Conservation (phyloP, 495 filamentous ascomycete species). For the Penicillium odoratum region DNA sequence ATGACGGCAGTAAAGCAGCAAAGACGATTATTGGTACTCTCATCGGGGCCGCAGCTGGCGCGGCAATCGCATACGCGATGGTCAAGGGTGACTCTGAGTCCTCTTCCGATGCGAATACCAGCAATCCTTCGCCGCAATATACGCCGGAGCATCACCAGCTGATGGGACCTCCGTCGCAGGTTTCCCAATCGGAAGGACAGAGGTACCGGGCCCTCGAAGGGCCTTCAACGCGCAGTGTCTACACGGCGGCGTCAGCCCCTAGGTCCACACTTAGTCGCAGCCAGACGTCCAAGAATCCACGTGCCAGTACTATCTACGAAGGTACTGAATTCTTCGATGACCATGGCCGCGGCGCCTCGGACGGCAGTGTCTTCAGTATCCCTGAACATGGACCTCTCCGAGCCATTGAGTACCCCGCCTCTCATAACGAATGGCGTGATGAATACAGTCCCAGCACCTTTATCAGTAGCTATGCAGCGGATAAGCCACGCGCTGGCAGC, state of each 20-base stretch:
- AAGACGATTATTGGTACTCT: conserved; percentile 71
- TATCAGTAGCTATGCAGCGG: conserved; percentile 41
- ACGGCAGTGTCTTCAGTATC: conserved; percentile 38
- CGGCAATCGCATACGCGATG: conserved; percentile 73
- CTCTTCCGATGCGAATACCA: conserved; percentile 17
- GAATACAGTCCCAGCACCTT: conserved; percentile 38
- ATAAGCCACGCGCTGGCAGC: conserved; percentile 37
- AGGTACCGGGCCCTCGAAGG: conserved; percentile 44
- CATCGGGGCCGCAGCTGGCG: conserved; percentile 74
- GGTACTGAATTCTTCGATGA: conserved; percentile 39
- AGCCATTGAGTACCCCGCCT: conserved; percentile 45
- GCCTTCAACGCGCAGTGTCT: conserved; percentile 38
- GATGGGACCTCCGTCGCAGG: conserved; percentile 28
- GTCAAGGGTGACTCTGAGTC: conserved; percentile 49
- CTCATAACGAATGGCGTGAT: conserved; percentile 26
- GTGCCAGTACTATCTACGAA: conserved; percentile 46
- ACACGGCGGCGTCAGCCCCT: conserved; percentile 33
- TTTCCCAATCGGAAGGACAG: conserved; percentile 24
- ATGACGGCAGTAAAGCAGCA: conserved; percentile 42
- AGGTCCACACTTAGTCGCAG: conserved; percentile 36
- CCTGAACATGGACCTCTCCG: conserved; percentile 38
- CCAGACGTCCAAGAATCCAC: conserved; percentile 40
- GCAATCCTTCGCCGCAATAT: conserved; percentile 27
- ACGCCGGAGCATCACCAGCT: conserved; percentile 32
- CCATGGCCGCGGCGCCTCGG: conserved; percentile 40